Conservation (phyloP, 2,329 filamentous ascomycete genomes). For the Tolypocladium ophioglossoides region DNA sequence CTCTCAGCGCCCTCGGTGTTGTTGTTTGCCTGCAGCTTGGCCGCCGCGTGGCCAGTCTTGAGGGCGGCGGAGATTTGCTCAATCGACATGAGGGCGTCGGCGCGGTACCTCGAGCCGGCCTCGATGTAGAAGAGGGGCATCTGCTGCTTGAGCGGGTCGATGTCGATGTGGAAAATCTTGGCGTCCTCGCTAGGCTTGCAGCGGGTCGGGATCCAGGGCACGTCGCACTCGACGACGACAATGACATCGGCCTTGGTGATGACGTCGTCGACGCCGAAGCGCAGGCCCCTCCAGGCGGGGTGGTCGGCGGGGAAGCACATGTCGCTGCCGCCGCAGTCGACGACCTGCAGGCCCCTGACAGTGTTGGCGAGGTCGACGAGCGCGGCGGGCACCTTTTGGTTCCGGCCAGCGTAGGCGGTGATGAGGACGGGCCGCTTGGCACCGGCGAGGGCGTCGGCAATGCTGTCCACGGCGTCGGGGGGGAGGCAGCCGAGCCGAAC, state of each 20-base stretch:
- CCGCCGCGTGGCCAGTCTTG: conserved; percentile 29
- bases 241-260: conserved; percentile 76
- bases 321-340: conserved; percentile 69
- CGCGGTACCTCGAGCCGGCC: conserved; percentile 54
- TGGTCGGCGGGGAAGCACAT: conserved; percentile 73
- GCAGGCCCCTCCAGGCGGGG: conserved; percentile 56
- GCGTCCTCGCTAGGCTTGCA: conserved; percentile 43
- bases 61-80: conserved; percentile 59
- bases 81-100: conserved; percentile 53
- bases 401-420: conserved; percentile 61
- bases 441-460: conserved; percentile 51
- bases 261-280: conserved; percentile 62
- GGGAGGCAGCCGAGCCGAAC: conserved; percentile 55
- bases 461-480: conserved; percentile 39
- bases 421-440: conserved; percentile 60
- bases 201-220: conserved; percentile 84
- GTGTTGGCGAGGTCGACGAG: conserved; percentile 58
- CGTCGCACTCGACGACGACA: conserved; percentile 77
- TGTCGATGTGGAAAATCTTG: conserved; percentile 52
- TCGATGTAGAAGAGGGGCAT: conserved; percentile 66
- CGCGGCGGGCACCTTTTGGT: conserved; percentile 49
- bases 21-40: conserved; percentile 22
- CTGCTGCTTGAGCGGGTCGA: conserved; percentile 57
- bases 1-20: conserved; percentile 20
- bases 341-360: conserved; percentile 57